A percentile compares a stretch with the other conserved stretches of the same genome.
These are phyloP conservation scores for Cystobasidium tubakii DNA, from an alignment of 768 basidiomycete species.

Conservation along the genomic window DNA sequence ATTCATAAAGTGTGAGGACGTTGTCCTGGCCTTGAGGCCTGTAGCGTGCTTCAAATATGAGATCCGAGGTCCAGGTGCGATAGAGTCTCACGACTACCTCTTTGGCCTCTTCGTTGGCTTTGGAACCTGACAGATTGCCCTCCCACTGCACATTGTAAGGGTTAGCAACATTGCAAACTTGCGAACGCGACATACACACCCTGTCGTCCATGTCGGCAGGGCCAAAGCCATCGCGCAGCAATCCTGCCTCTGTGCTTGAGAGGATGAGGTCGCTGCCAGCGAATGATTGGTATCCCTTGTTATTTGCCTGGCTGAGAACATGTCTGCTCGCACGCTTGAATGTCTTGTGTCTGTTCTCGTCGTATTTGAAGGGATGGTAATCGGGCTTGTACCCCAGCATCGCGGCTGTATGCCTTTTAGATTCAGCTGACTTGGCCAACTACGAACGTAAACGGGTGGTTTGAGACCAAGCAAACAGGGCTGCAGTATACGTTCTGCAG, in stretches of 20 bases:
- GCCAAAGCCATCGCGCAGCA: background rate
- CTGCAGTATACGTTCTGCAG: background rate
- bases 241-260: background rate
- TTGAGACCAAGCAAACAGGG: too few relatives aligned
- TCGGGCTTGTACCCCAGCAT: background rate
- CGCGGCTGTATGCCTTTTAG: too few relatives aligned
- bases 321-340: conserved; percentile 4
- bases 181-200: too few relatives aligned
- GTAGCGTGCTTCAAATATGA: conserved; percentile 30
- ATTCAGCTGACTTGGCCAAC: too few relatives aligned
- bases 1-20: conserved; percentile 19
- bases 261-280: background rate
- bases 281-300: background rate
- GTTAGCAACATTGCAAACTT: too few relatives aligned
- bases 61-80: background rate
- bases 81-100: conserved; percentile 23
- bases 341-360: background rate
- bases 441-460: too few relatives aligned
- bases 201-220: conserved; percentile 14
- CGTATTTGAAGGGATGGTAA: conserved; percentile 8
- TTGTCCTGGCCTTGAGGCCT: background rate
- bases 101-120: background rate
- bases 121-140: conserved; percentile 12
- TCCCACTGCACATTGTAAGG: conserved; percentile 26
- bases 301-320: background rate